Evolutionary conservation across 2,329 filamentous ascomycete species (phyloP).

Genomic region (Fusarium sp.): DNA sequence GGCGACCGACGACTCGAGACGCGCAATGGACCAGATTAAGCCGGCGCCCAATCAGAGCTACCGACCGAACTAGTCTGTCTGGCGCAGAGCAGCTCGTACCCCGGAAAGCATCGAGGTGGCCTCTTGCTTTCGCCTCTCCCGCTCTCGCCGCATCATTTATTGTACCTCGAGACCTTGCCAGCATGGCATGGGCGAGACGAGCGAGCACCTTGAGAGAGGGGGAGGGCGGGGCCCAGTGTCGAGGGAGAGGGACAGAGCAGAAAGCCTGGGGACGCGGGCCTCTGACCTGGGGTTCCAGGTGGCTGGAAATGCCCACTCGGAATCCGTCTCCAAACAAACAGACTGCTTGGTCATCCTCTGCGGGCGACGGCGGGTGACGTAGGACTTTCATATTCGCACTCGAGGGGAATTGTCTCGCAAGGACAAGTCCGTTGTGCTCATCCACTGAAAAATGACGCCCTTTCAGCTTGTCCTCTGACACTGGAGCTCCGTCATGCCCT

Average conservation of each 20-base stretch:
- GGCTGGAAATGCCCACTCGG: conserved; percentile 20
- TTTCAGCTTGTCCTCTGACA: conserved; percentile 8
- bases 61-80: not conserved
- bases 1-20: conserved; percentile 16
- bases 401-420: conserved; percentile 16
- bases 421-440: not conserved
- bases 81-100: conserved; percentile 1
- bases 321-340: conserved; percentile 12
- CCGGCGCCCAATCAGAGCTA: conserved; percentile 19
- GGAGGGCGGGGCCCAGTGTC: not conserved
- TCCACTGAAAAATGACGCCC: not conserved
- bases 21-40: conserved; percentile 24
- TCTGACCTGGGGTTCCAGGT: conserved; percentile 13
- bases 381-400: conserved; percentile 19
- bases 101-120: conserved; percentile 21
- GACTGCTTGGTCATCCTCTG: conserved; percentile 10
- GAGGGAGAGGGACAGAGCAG: not conserved
- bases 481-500: not conserved
- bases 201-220: not conserved
- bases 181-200: not conserved
- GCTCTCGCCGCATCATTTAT: conserved; percentile 14
- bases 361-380: conserved; percentile 25
- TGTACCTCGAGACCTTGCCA: not conserved
- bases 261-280: conserved; percentile 9
- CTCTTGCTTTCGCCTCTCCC: conserved; percentile 27